Evolutionary conservation across 2,329 filamentous ascomycete species (phyloP).

Genomic region (Hymenotorrendiella dingleyae): DNA sequence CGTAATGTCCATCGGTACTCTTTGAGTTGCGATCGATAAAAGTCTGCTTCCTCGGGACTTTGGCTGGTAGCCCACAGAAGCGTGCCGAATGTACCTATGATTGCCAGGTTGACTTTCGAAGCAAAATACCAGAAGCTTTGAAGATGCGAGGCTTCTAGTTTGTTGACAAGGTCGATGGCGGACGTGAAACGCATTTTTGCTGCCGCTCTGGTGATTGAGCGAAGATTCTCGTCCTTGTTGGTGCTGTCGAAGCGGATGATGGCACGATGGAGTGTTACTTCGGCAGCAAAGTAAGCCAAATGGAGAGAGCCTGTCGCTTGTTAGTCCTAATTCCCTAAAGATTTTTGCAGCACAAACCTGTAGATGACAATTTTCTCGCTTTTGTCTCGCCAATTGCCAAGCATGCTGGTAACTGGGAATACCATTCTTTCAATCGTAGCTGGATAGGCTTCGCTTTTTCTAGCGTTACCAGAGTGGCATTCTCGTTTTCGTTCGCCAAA

Average conservation of each 20-base stretch:
- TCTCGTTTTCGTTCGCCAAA: slow-evolving; percentile 19
- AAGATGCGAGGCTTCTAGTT: slow-evolving; percentile 38
- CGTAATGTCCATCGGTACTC: slow-evolving; percentile 25
- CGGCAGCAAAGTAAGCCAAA: slow-evolving; percentile 45
- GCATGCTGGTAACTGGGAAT: slow-evolving; percentile 37
- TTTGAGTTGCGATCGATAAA: slow-evolving; percentile 21
- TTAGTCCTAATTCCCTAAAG: neutral
- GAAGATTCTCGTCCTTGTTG: slow-evolving; percentile 13
- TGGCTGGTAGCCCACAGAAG: slow-evolving; percentile 30
- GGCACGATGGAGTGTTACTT: slow-evolving; percentile 45
- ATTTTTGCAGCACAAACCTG: slow-evolving; percentile 10
- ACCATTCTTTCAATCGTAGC: slow-evolving; percentile 42
- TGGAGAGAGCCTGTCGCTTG: slow-evolving; percentile 37
- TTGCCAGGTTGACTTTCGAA: slow-evolving; percentile 83
- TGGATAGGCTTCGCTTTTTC: slow-evolving; percentile 44
- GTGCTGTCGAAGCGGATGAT: slow-evolving; percentile 39
- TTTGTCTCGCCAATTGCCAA: slow-evolving; percentile 39
- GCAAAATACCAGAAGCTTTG: slow-evolving; percentile 72
- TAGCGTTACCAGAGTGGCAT: slow-evolving; percentile 31
- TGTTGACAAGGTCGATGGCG: slow-evolving; percentile 37
- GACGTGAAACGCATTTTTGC: slow-evolving; percentile 35
- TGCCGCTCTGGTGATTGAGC: slow-evolving; percentile 25
- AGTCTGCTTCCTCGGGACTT: slow-evolving; percentile 20
- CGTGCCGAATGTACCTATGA: slow-evolving; percentile 77
- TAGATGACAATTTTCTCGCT: slow-evolving; percentile 36